Evolutionary conservation across 139 green algal species (phyloP).

Genomic region (Closterium sp.): DNA sequence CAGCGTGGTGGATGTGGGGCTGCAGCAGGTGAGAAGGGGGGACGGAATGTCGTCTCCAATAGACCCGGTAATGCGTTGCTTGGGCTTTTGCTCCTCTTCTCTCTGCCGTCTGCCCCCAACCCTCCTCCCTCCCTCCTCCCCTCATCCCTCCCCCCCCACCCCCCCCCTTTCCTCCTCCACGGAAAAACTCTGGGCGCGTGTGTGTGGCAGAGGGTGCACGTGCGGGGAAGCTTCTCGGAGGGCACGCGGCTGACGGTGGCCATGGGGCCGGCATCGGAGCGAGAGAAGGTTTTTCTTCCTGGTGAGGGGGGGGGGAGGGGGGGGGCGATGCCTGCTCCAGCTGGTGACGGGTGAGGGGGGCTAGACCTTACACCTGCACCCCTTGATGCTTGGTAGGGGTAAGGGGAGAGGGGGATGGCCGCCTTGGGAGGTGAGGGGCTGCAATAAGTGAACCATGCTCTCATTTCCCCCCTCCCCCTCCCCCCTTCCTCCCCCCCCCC

Average conservation of each 20-base stretch:
- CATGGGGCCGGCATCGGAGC: slow-evolving; percentile 2
- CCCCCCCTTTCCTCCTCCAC: neutral
- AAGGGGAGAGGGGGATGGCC: neutral
- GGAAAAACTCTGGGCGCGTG: neutral
- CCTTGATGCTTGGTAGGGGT: too few species aligned
- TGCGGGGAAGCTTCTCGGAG: neutral
- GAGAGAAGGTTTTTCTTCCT: slow-evolving; percentile 42
- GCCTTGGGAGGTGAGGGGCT: too few species aligned
- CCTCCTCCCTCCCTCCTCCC: too few species aligned
- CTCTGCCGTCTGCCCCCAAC: neutral
- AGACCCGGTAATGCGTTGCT: too few species aligned
- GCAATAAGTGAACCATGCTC: too few species aligned
- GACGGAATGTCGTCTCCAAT: too few species aligned
- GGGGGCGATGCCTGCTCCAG: slow-evolving; percentile 2
- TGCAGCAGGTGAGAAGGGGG: slow-evolving; percentile 28
- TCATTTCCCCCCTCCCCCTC: neutral
- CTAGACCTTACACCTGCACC: too few species aligned
- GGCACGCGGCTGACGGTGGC: slow-evolving; percentile 25
- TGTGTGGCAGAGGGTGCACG: neutral
- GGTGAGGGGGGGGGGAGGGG: neutral
- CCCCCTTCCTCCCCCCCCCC: slow-evolving; percentile 14
- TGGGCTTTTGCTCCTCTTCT: too few species aligned
- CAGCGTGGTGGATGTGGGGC: slow-evolving; percentile 37
- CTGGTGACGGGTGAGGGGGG: neutral
- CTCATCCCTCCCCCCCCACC: neutral